These are phyloP conservation scores for Lactuca sativa DNA, from an alignment of 129 eudicot genomes.

Conservation along the genomic window DNA sequence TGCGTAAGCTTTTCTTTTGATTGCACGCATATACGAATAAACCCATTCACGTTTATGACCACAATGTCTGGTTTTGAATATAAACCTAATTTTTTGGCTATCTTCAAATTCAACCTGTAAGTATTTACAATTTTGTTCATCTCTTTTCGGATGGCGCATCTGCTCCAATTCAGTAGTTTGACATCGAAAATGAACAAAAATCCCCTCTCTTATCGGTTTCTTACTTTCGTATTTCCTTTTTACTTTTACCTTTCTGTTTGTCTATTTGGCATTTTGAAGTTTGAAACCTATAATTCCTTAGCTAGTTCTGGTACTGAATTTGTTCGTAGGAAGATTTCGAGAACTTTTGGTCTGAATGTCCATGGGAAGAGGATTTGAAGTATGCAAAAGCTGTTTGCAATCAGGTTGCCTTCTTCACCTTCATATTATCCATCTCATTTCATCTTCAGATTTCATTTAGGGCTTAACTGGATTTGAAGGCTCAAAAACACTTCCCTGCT, in stretches of 20 bases:
- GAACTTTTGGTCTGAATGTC: slow-evolving; percentile 94
- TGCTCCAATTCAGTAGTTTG: not conserved
- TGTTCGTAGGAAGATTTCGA: slow-evolving; percentile 77
- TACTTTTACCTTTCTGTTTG: not conserved
- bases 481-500: not conserved
- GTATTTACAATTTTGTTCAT: not conserved
- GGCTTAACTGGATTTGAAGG: slow-evolving; percentile 10
- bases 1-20: slow-evolving; percentile 3
- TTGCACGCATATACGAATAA: not conserved
- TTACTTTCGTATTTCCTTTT: not conserved
- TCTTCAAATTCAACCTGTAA: not conserved
- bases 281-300: not conserved
- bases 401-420: slow-evolving; percentile 55
- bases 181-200: not conserved
- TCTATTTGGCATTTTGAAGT: not conserved
- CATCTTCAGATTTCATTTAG: not conserved
- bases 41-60: not conserved
- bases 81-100: not conserved
- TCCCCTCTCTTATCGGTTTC: not conserved
- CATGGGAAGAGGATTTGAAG: slow-evolving; percentile 95
- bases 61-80: not conserved
- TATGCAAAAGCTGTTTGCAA: slow-evolving; percentile 91
- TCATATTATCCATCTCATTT: slow-evolving; percentile 1
- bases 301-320: slow-evolving; percentile 20
- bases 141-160: not conserved